Evolutionary conservation across 371 early-diverging fungal species (phyloP).

Genomic region (Rhizopus delemar): DNA sequence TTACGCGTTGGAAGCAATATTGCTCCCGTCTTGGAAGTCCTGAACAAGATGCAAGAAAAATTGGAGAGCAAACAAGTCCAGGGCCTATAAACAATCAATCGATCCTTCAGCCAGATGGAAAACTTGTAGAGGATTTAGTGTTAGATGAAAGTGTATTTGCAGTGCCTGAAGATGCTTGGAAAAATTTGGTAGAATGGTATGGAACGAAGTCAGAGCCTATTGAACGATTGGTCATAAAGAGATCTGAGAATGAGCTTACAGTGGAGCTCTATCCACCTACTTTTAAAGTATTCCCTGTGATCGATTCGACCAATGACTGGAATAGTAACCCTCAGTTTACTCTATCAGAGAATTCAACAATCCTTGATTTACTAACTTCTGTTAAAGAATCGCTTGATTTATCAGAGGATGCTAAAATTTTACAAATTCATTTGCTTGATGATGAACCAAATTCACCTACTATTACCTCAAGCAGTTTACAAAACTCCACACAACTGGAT

Average conservation of each 20-base stretch:
- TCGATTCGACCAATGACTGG: background rate
- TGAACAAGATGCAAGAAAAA: constrained; percentile 1
- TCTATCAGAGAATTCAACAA: constrained; percentile 7
- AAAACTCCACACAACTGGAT: background rate
- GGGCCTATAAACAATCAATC: constrained; percentile 24
- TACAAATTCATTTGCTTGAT: constrained; percentile 22
- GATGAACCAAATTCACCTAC: constrained; percentile 9
- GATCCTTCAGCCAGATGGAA: constrained; percentile 10
- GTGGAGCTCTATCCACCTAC: constrained; percentile 30
- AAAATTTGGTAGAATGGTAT: constrained; percentile 25
- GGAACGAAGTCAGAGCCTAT: constrained; percentile 16
- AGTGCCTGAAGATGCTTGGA: constrained; percentile 28
- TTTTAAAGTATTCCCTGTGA: constrained; percentile 19
- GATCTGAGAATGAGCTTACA: background rate
- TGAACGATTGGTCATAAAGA: constrained; percentile 4
- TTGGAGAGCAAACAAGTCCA: constrained; percentile 21
- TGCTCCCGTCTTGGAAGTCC: constrained; percentile 25
- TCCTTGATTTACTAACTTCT: constrained; percentile 9
- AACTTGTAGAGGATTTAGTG: constrained; percentile 15
- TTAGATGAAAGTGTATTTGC: constrained; percentile 10
- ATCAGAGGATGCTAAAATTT: constrained; percentile 10
- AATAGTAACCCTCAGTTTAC: constrained; percentile 12
- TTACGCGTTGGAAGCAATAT: constrained; percentile 25
- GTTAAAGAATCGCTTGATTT: constrained; percentile 18
- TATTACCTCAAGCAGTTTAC: background rate